These are phyloP conservation scores for Penicillium vulpinum DNA, from an alignment of 2,329 filamentous ascomycete genomes.

Conservation along the genomic window DNA sequence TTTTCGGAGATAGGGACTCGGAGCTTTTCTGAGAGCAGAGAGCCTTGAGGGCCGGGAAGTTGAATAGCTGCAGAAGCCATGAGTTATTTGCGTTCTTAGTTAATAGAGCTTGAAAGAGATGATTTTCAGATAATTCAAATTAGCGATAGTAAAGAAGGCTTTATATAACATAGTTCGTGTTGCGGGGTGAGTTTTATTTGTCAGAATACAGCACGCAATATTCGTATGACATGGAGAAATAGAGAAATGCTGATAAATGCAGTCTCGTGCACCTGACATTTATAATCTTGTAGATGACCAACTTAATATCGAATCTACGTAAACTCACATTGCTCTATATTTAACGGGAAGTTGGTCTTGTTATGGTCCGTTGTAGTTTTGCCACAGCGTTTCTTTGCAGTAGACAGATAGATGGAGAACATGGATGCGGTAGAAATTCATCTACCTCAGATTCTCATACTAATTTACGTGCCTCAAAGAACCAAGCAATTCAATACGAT, in stretches of 20 bases:
- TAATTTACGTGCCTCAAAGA: no score
- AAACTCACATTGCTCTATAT: no score
- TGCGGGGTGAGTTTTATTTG: slow-evolving; percentile 30
- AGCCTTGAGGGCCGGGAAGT: slow-evolving; percentile 10
- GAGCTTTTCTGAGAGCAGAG: slow-evolving; percentile 16
- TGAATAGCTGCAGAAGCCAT: slow-evolving; percentile 38
- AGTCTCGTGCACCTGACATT: background rate
- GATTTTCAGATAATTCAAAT: background rate
- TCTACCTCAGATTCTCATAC: no score
- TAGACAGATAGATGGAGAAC: no score
- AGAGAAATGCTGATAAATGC: slow-evolving; percentile 35
- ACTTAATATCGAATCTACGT: no score
- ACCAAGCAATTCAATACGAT: no score
- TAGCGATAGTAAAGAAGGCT: background rate
- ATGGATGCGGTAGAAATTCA: no score
- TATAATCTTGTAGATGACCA: background rate
- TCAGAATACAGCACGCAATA: slow-evolving; percentile 38
- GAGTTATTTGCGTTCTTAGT: background rate
- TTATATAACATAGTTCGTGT: slow-evolving; percentile 12
- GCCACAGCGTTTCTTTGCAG: no score
- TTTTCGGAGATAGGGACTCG: slow-evolving; percentile 19
- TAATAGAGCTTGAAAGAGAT: background rate
- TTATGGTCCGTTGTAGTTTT: no score
- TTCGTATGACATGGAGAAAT: slow-evolving; percentile 18
- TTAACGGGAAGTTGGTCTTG: no score